Conservation (phyloP, 768 basidiomycete species). For the Leccinum incarnatum region DNA sequence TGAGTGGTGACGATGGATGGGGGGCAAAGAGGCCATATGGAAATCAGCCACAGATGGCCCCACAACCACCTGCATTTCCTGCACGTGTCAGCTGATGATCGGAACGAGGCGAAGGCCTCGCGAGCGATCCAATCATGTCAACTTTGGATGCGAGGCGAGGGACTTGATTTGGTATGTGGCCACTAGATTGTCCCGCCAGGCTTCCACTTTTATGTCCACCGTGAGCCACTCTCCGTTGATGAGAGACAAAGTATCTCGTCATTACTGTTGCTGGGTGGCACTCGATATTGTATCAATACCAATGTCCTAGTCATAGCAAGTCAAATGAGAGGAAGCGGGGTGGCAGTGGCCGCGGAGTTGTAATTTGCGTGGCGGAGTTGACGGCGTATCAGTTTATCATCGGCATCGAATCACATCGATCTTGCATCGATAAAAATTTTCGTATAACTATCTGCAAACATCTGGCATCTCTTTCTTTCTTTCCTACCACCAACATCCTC, state of each 20-base stretch:
- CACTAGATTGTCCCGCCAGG: conserved; percentile 7
- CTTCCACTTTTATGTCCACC: conserved; percentile 13
- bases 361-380: conserved; percentile 36
- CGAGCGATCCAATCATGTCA: background rate
- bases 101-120: conserved; percentile 13
- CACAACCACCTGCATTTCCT: conserved; percentile 34
- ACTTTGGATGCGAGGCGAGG: background rate
- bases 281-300: conserved; percentile 12
- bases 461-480: conserved; percentile 33
- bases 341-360: conserved; percentile 9
- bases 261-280: background rate
- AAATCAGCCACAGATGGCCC: conserved; percentile 20
- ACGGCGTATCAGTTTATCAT: conserved; percentile 46
- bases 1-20: conserved; percentile 81
- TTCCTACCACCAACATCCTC: conserved; percentile 37
- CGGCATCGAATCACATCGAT: conserved; percentile 54
- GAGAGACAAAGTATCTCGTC: conserved; percentile 8
- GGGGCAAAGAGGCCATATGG: conserved; percentile 35
- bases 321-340: background rate
- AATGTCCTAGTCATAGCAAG: background rate
- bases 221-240: conserved; percentile 5
- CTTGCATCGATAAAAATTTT: conserved; percentile 65
- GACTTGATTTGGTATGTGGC: conserved; percentile 11
- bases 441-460: conserved; percentile 62
- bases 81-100: conserved; percentile 23